Conservation (phyloP, 2,329 filamentous ascomycete genomes). For the Exophiala calicioides region DNA sequence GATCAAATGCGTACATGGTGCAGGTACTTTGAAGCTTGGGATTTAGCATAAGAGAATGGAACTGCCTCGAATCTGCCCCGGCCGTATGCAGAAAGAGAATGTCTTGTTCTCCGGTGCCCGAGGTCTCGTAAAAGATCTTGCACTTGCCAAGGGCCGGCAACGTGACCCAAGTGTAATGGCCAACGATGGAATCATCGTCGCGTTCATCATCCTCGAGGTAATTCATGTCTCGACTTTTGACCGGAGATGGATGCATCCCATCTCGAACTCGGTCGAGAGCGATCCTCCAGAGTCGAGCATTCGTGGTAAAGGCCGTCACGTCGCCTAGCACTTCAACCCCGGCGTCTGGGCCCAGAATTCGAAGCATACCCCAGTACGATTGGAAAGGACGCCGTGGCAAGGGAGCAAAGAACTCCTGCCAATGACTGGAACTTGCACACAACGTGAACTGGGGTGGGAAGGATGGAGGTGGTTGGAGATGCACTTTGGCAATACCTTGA, state of each 20-base stretch:
- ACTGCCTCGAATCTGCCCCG: constrained; percentile 23
- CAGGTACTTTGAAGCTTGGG: constrained; percentile 14
- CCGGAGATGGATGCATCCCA: constrained; percentile 1
- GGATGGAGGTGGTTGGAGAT: not conserved
- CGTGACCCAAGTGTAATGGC: constrained; percentile 24
- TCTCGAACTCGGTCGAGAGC: constrained; percentile 18
- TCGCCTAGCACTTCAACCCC: constrained; percentile 19
- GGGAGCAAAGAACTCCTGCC: constrained; percentile 17
- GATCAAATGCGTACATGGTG: constrained; percentile 26
- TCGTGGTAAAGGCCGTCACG: constrained; percentile 13
- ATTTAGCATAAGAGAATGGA: constrained; percentile 26
- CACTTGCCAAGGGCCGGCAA: constrained; percentile 19
- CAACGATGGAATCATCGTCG: constrained; percentile 24
- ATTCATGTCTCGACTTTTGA: not conserved
- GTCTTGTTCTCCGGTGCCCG: constrained; percentile 16
- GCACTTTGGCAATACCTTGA: not conserved
- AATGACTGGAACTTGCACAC: constrained; percentile 15
- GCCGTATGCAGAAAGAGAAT: constrained; percentile 27
- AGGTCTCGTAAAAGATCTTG: constrained; percentile 27
- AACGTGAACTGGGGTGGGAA: constrained; percentile 15
- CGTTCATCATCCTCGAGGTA: constrained; percentile 15
- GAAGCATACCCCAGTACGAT: constrained; percentile 28
- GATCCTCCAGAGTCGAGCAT: constrained; percentile 20
- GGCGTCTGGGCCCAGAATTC: constrained; percentile 19
- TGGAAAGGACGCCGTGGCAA: constrained; percentile 22